Conservation (phyloP, 306 rosid species). For the Vigna reflexopilosa region DNA sequence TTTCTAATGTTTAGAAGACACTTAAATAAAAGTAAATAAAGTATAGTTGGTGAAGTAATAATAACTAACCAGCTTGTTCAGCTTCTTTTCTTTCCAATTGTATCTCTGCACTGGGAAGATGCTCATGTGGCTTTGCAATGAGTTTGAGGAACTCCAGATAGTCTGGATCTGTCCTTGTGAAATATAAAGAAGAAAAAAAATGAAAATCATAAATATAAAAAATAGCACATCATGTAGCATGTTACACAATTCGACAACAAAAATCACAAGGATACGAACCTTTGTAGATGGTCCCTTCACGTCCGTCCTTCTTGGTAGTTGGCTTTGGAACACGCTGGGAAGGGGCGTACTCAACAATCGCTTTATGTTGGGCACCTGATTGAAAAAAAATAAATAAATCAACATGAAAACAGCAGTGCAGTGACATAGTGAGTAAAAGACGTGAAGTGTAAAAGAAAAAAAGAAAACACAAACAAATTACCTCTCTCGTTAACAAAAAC, state of each 20-base stretch:
- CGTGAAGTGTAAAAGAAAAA: not conserved
- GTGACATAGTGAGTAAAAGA: not conserved
- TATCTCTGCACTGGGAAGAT: constrained; percentile 99
- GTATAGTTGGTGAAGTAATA: constrained; percentile 28
- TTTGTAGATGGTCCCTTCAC: constrained; percentile 90
- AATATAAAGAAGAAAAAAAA: constrained; percentile 31
- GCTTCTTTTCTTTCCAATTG: constrained; percentile 99
- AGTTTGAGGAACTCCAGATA: constrained; percentile 90
- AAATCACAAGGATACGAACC: constrained; percentile 53
- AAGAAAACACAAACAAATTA: not conserved
- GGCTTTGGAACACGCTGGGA: constrained; percentile 83
- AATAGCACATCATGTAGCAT: constrained; percentile 8
- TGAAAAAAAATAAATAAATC: constrained; percentile 10
- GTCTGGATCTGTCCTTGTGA: constrained; percentile 74
- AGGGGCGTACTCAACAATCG: constrained; percentile 93
- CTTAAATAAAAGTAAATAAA: constrained; percentile 3
- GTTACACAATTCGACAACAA: not conserved
- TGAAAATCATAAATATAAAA: constrained; percentile 12
- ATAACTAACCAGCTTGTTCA: constrained; percentile 86
- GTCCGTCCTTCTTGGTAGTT: constrained; percentile 72
- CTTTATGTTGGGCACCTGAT: constrained; percentile 80
- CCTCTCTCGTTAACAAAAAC: constrained; percentile 96
- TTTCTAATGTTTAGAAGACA: not conserved
- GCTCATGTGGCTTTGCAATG: constrained; percentile 83
- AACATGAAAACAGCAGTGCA: not conserved